Evolutionary conservation across 257 asterid species (phyloP).

Genomic region (Lantana camara): DNA sequence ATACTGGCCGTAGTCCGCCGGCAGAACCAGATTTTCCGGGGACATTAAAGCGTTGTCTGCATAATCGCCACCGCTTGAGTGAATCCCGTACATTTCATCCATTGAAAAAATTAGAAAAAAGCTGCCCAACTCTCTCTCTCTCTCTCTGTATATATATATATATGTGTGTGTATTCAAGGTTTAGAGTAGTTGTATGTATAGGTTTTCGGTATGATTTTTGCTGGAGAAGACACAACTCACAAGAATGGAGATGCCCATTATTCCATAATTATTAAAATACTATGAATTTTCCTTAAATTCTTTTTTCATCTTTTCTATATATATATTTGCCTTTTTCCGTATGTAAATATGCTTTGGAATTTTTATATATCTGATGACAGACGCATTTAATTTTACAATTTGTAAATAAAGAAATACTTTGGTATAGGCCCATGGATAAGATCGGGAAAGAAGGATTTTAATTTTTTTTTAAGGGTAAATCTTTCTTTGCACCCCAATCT

Average conservation of each 20-base stretch:
- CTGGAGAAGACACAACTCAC: constrained; percentile 18
- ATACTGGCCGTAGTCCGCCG: constrained; percentile 38
- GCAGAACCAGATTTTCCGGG: constrained; percentile 39
- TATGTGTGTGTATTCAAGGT: not conserved
- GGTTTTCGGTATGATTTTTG: not conserved
- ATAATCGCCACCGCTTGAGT: constrained; percentile 25
- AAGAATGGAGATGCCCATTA: constrained; percentile 30
- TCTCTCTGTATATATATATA: no score
- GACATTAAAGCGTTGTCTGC: constrained; percentile 42
- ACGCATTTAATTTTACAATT: constrained; percentile 4
- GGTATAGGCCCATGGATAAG: constrained; percentile 4
- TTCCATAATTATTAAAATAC: constrained; percentile 33
- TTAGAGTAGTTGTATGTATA: not conserved
- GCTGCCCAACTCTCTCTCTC: not conserved
- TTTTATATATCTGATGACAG: constrained; percentile 3
- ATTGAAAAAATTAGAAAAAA: not conserved
- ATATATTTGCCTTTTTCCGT: not conserved
- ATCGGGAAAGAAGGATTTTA: not conserved
- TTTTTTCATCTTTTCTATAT: not conserved
- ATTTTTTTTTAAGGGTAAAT: no score
- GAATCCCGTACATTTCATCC: constrained; percentile 45
- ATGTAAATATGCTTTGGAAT: not conserved
- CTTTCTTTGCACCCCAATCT: no score
- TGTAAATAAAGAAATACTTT: not conserved
- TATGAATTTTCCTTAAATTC: constrained; percentile 5